Conservation (phyloP, 129 eudicot genomes). For the Oenanthe sinensis region DNA sequence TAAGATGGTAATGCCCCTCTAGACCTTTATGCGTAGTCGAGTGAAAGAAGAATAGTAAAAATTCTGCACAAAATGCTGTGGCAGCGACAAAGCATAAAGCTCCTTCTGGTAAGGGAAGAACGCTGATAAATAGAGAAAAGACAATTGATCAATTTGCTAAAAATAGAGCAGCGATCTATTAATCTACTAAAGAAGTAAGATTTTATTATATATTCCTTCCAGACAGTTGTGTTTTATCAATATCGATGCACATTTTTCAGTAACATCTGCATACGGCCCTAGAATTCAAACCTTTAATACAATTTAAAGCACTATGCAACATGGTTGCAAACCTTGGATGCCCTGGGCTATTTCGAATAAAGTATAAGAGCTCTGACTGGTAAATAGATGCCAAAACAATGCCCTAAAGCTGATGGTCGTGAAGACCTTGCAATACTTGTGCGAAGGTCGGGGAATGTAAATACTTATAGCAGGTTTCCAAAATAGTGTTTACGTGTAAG, state of each 20-base stretch:
- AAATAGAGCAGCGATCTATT: background rate
- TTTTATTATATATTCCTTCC: background rate
- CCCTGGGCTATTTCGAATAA: background rate
- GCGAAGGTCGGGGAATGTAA: background rate
- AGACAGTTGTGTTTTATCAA: background rate
- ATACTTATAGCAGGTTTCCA: background rate
- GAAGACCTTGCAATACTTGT: background rate
- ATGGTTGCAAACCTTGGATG: background rate
- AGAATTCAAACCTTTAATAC: background rate
- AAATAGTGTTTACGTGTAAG: background rate
- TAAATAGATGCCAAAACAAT: background rate
- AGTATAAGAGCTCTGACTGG: background rate
- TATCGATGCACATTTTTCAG: background rate
- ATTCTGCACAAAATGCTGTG: slow-evolving; percentile 80
- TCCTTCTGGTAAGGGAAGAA: slow-evolving; percentile 68
- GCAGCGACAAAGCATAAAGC: slow-evolving; percentile 69
- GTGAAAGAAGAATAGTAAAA: slow-evolving; percentile 68
- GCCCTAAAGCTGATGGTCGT: background rate
- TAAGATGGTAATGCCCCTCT: slow-evolving; percentile 80
- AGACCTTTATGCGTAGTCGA: slow-evolving; percentile 86
- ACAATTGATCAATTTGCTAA: background rate
- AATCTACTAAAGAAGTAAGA: background rate
- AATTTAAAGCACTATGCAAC: background rate
- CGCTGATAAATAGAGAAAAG: slow-evolving; percentile 29
- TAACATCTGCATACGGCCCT: background rate